phyloP scores from a whole-genome alignment of 2,329 filamentous ascomycete species.

The Monosporascus sp. region DNA sequence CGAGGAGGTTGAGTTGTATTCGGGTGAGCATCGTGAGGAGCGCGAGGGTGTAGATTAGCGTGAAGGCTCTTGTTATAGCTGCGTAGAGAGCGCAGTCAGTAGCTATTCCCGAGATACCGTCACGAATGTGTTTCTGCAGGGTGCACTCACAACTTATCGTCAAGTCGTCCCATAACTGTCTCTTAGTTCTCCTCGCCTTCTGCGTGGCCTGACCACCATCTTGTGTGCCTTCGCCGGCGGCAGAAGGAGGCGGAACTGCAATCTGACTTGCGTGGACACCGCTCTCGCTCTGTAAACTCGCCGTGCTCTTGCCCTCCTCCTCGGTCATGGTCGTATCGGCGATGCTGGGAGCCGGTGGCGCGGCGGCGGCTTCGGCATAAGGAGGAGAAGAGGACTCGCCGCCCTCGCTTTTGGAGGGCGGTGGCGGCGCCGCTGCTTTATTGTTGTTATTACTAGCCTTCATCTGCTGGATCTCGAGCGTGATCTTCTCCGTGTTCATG shows the following conservation, averaged over 20 bases:
- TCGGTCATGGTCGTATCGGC: constrained; percentile 71
- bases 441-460: constrained; percentile 66
- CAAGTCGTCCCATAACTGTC: constrained; percentile 94
- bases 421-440: constrained; percentile 46
- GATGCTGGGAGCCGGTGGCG: constrained; percentile 47
- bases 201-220: constrained; percentile 38
- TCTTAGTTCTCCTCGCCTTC: constrained; percentile 70
- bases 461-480: constrained; percentile 90
- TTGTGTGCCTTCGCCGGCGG: constrained; percentile 32
- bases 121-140: background rate
- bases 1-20: constrained; percentile 94
- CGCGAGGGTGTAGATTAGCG: constrained; percentile 83
- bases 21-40: constrained; percentile 88
- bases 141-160: constrained; percentile 78
- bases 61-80: constrained; percentile 90
- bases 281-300: constrained; percentile 72
- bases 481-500: constrained; percentile 87
- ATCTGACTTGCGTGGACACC: constrained; percentile 80
- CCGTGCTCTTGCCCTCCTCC: constrained; percentile 74
- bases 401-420: constrained; percentile 30
- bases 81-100: background rate
- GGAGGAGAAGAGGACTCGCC: background rate
- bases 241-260: constrained; percentile 47
- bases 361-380: constrained; percentile 29
- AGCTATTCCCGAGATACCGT: no score